Base-by-base conservation (phyloP, 2,329 filamentous ascomycete genomes). In the Xylaria multiplex region DNA sequence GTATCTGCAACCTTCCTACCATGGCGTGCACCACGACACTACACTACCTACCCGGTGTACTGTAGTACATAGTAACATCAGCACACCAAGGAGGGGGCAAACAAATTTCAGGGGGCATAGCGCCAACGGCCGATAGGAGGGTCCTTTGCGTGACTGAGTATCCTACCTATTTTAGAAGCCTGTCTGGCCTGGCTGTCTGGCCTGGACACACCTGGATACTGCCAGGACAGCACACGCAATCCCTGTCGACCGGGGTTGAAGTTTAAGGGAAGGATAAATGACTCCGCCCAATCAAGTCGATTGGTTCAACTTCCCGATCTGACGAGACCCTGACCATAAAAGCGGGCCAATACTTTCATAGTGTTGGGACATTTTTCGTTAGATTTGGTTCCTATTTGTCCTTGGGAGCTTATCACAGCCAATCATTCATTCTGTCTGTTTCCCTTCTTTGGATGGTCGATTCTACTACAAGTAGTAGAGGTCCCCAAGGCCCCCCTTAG, bases 51-150 rank as follows among this genome's bases (percentile, higher is more conserved):
- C 19, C 19, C 19, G 19, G 32, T 35, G 11, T 37, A 37, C 35
- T 13, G 7, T 8, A 13, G 35, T 13, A 37, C 8, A 9, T 40
- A 14, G 9, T 13, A 14, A 40, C 37, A 40, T 40, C 22, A 43
- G 13, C 11, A 43, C 22, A 27, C 13, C 11, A 32, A 14, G 42
- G 27, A 53, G 30, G 32, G 48, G 46, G 11, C 8, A 57, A 55
- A 59, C 64, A 66, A 59, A 66, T 66, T 66, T 68, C 66, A 68
- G 66, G 66, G 66, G 50, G 37, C 62, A 54, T 58, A 59, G 63
- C 14, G 53, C 37, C 55, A 56, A 59, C 59, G 53, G 53, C 53
- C 46, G 43, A 50, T 56, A 35, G 59, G 58, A 53, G 45, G 64
- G 40, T 19, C 32, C 35, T 54, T 22, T 62, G 62, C 57, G 57